Percentiles rank a stretch among this genome's conserved stretches.
These are phyloP conservation scores for Xylariaceae sp. DNA, from an alignment of 2,329 filamentous ascomycete genomes.

Conservation along the genomic window DNA sequence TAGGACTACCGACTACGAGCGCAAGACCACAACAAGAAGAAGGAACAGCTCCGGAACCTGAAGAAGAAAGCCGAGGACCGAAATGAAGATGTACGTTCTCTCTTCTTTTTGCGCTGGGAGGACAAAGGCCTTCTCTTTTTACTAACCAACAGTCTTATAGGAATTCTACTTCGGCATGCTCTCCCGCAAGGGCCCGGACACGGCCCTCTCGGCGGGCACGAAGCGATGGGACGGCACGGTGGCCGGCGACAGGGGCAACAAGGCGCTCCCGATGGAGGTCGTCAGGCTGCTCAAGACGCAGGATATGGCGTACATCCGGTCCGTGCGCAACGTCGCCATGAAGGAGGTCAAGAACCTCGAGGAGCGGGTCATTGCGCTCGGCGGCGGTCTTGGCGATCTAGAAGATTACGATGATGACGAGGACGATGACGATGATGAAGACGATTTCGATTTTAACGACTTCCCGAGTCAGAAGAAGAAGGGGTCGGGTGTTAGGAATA, in stretches of 20 bases:
- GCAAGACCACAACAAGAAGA: constrained; percentile 61
- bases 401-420: constrained; percentile 18
- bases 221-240: constrained; percentile 51
- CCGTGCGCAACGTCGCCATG: constrained; percentile 52
- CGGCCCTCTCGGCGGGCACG: constrained; percentile 43
- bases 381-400: constrained; percentile 24
- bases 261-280: constrained; percentile 48
- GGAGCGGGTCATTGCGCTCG: constrained; percentile 46
- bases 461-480: constrained; percentile 14
- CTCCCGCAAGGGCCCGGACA: constrained; percentile 52
- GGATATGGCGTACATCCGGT: constrained; percentile 60
- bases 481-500: constrained; percentile 20
- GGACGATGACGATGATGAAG: constrained; percentile 29
- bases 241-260: constrained; percentile 53
- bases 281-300: constrained; percentile 64
- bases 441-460: constrained; percentile 29
- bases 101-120: background rate
- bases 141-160: constrained; percentile 1
- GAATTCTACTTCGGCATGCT: constrained; percentile 68
- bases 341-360: constrained; percentile 54
- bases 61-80: constrained; percentile 57
- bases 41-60: constrained; percentile 53
- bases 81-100: constrained; percentile 55
- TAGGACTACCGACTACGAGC: constrained; percentile 59
- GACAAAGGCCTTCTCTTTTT: background rate